A percentile compares a stretch with the other conserved stretches of the same genome.
Conservation (phyloP, 1,284 basidiomycete genomes). For the Ceratobasidium sp. region DNA sequence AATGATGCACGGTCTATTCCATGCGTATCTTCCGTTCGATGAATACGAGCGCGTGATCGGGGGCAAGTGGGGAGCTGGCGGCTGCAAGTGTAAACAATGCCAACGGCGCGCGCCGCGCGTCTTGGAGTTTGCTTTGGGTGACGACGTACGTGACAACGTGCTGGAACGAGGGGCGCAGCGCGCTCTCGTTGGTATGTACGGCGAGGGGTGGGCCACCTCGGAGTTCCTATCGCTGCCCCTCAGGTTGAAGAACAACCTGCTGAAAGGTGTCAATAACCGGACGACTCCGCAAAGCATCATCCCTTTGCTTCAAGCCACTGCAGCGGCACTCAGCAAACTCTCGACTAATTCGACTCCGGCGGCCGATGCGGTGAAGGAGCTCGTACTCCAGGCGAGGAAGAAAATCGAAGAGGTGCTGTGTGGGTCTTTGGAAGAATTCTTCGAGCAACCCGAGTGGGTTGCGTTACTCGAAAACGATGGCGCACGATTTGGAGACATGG, state of each 20-base stretch:
- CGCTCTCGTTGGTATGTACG: constrained; percentile 82
- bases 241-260: constrained; percentile 71
- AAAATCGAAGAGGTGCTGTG: constrained; percentile 71
- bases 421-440: constrained; percentile 68
- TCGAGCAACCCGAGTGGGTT: constrained; percentile 74
- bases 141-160: constrained; percentile 78
- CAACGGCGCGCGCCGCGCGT: constrained; percentile 79
- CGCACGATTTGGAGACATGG: constrained; percentile 75
- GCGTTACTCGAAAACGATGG: constrained; percentile 77
- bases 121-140: constrained; percentile 77
- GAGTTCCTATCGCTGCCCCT: constrained; percentile 79
- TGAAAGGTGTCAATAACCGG: constrained; percentile 75
- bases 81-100: constrained; percentile 84
- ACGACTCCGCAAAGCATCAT: constrained; percentile 74
- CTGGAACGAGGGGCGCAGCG: constrained; percentile 77
- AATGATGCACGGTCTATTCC: constrained; percentile 89
- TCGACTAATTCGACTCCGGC: constrained; percentile 48
- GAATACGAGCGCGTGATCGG: constrained; percentile 77
- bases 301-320: constrained; percentile 71
- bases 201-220: constrained; percentile 83
- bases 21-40: constrained; percentile 79
- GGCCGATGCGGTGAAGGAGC: constrained; percentile 69
- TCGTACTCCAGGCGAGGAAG: constrained; percentile 69
- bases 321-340: constrained; percentile 65
- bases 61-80: constrained; percentile 78